Conservation (phyloP, 371 early-diverging fungal genomes). For the Apophysomyces ossiformis region DNA sequence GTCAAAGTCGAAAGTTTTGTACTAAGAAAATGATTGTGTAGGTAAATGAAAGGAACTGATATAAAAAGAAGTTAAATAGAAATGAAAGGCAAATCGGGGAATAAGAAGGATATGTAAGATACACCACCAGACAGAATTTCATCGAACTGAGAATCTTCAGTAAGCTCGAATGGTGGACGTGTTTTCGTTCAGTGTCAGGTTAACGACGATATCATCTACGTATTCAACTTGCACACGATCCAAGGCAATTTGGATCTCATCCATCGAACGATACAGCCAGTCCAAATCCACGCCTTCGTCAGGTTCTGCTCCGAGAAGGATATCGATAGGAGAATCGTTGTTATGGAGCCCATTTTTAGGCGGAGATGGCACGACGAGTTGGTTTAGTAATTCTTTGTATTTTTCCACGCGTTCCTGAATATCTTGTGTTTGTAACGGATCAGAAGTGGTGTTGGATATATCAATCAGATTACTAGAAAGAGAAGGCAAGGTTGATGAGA, state of each 20-base stretch:
- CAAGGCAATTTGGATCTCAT: constrained; percentile 48
- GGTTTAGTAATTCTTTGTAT: constrained; percentile 38
- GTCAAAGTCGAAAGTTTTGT: background rate
- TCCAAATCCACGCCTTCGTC: constrained; percentile 38
- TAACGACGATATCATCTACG: constrained; percentile 56
- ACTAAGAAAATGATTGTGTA: background rate
- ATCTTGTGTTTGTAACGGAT: constrained; percentile 52
- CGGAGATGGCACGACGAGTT: constrained; percentile 10
- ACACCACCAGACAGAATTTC: too few relatives aligned
- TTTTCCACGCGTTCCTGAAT: constrained; percentile 49
- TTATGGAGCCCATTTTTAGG: constrained; percentile 3
- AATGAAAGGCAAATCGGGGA: background rate
- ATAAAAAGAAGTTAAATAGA: too few relatives aligned
- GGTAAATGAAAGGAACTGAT: background rate
- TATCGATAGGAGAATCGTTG: constrained; percentile 16
- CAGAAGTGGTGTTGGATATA: constrained; percentile 48
- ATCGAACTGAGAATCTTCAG: background rate
- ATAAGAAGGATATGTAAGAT: background rate
- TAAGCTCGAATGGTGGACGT: constrained; percentile 1
- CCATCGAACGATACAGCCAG: constrained; percentile 49
- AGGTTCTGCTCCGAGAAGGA: constrained; percentile 24
- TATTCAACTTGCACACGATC: constrained; percentile 46
- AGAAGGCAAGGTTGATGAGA: background rate
- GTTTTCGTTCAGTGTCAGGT: constrained; percentile 42
- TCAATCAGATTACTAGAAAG: constrained; percentile 52